Conservation (phyloP, 78 protist species). For the Protostelium mycophagum region DNA sequence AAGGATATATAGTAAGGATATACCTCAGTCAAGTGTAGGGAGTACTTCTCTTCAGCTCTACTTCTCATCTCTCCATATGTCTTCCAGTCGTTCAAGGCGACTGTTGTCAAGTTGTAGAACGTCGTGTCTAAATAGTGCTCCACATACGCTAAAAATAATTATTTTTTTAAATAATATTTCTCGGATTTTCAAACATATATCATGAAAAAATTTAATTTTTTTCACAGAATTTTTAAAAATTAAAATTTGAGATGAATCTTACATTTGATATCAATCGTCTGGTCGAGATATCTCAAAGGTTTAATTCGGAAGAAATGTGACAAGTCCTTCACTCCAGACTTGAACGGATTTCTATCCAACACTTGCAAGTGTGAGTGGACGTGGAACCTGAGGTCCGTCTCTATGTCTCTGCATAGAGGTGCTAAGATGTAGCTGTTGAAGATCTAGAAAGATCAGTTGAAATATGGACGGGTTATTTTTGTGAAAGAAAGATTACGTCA, state of each 20-base stretch:
- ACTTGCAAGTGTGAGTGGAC: conserved; percentile 65
- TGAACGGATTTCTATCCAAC: conserved; percentile 54
- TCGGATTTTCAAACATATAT: no score
- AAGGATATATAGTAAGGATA: no score
- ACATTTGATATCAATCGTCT: conserved; percentile 42
- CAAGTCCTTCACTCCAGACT: conserved; percentile 55
- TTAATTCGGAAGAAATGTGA: conserved; percentile 46
- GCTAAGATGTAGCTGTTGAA: conserved; percentile 52
- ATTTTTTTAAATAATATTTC: no score
- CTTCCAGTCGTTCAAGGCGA: conserved; percentile 86
- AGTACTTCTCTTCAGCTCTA: conserved; percentile 83
- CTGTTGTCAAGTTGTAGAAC: conserved; percentile 92
- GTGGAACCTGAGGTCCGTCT: conserved; percentile 81
- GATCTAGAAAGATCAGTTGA: conserved; percentile 25
- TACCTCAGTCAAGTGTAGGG: conserved; percentile 62
- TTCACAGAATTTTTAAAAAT: no score
- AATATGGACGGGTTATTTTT: conserved; percentile 7
- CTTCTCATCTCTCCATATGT: conserved; percentile 91
- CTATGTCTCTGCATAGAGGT: conserved; percentile 83
- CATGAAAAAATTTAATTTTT: no score
- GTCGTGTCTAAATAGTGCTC: conserved; percentile 75
- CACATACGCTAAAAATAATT: conserved; percentile 53
- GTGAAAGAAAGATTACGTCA: no score
- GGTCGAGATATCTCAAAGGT: conserved; percentile 48
- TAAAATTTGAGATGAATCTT: no score